phyloP scores from a whole-genome alignment of 306 rosid species.

The Vigna hirtella region DNA sequence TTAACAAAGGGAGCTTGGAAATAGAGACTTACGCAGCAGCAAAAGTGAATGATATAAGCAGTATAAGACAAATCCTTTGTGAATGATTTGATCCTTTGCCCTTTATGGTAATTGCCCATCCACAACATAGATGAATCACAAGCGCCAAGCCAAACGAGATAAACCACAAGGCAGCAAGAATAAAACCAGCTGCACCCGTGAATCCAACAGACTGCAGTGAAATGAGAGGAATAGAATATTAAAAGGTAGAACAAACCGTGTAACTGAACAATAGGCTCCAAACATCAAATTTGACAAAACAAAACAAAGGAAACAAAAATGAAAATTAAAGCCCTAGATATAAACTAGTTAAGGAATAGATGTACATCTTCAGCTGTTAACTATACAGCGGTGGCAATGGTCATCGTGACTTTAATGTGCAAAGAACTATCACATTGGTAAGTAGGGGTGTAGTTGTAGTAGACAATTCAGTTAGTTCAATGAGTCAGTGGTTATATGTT shows the following conservation, averaged over 20 bases:
- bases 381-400: constrained; percentile 9
- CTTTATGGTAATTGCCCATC: constrained; percentile 85
- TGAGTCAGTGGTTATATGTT: too few species aligned
- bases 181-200: constrained; percentile 83
- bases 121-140: constrained; percentile 73
- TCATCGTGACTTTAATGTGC: not conserved
- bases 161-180: constrained; percentile 87
- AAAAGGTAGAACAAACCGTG: not conserved
- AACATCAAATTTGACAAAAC: not conserved
- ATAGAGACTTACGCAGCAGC: constrained; percentile 74
- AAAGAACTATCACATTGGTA: not conserved
- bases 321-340: constrained; percentile 2
- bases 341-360: not conserved
- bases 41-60: constrained; percentile 77
- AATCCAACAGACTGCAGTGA: constrained; percentile 91
- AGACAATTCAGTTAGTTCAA: too few species aligned
- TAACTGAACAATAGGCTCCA: not conserved
- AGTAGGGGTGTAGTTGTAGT: too few species aligned
- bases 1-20: constrained; percentile 1
- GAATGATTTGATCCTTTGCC: constrained; percentile 68
- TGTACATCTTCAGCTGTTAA: constrained; percentile 19
- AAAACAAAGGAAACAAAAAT: not conserved
- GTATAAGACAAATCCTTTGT: constrained; percentile 72
- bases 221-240: not conserved
- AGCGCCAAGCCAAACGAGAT: constrained; percentile 83